These are phyloP conservation scores for Fibroporia radiculosa DNA, from an alignment of 768 basidiomycete genomes.

Conservation along the genomic window DNA sequence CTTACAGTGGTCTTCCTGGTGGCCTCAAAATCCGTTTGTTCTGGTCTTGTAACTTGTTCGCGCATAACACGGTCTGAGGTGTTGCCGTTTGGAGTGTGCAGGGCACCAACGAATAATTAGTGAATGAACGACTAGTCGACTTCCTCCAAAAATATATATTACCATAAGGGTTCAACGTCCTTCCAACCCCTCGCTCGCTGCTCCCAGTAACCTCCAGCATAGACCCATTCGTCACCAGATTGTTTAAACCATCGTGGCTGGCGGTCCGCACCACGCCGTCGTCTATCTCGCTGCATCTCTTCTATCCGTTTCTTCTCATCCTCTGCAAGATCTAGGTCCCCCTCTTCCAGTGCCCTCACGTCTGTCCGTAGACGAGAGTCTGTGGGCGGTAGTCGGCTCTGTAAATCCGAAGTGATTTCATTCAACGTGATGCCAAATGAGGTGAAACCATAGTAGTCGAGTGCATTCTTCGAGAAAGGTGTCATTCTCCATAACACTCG, in stretches of 20 bases:
- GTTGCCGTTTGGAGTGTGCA: too few relatives aligned
- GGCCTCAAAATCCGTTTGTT: too few relatives aligned
- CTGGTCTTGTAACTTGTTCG: too few relatives aligned
- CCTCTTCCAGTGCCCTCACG: constrained; percentile 77
- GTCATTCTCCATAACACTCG: constrained; percentile 71
- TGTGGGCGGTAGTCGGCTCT: constrained; percentile 61
- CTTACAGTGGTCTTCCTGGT: too few relatives aligned
- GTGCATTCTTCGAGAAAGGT: constrained; percentile 64
- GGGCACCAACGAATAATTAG: too few relatives aligned
- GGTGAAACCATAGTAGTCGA: constrained; percentile 79
- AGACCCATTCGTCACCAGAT: constrained; percentile 65
- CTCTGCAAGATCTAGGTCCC: constrained; percentile 64
- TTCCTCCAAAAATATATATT: too few relatives aligned
- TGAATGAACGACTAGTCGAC: too few relatives aligned
- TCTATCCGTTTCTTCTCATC: constrained; percentile 65
- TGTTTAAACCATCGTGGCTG: constrained; percentile 72
- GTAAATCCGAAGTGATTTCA: constrained; percentile 63
- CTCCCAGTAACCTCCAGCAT: constrained; percentile 82
- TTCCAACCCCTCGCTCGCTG: constrained; percentile 60
- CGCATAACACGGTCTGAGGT: too few relatives aligned
- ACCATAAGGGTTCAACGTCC: constrained; percentile 57
- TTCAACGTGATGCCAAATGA: constrained; percentile 73
- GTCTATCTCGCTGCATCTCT: constrained; percentile 67
- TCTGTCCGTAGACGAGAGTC: constrained; percentile 81
- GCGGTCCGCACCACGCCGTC: constrained; percentile 50